Percentiles rank a stretch among this genome's conserved stretches.
Evolutionary conservation across 2,329 filamentous ascomycete species (phyloP).

Genomic region (Neofusicoccum sp.): DNA sequence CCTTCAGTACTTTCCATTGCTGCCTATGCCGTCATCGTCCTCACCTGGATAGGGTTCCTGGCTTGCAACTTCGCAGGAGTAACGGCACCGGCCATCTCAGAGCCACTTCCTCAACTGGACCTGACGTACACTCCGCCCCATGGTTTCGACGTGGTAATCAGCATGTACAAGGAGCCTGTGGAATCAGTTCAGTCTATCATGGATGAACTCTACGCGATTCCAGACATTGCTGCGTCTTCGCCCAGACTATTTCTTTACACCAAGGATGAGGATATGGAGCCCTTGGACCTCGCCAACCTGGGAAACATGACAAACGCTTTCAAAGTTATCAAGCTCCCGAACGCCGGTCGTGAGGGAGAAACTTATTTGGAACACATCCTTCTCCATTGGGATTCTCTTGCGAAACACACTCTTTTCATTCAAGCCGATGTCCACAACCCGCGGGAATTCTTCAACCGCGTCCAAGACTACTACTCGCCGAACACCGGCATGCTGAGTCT

Average conservation of each 20-base stretch:
- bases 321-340: conserved; percentile 30
- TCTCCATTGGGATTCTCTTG: conserved; percentile 24
- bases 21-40: conserved; percentile 1
- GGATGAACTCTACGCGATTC: conserved; percentile 24
- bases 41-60: conserved; percentile 11
- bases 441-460: conserved; percentile 35
- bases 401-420: conserved; percentile 26
- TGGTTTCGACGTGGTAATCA: conserved; percentile 36
- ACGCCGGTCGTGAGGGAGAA: conserved; percentile 27
- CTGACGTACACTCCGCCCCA: conserved; percentile 24
- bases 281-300: conserved; percentile 23
- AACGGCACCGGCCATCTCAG: neutral
- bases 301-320: conserved; percentile 26
- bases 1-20: conserved; percentile 11
- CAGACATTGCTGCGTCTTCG: conserved; percentile 21
- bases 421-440: conserved; percentile 41
- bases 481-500: conserved; percentile 49
- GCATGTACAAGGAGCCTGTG: conserved; percentile 37
- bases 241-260: conserved; percentile 33
- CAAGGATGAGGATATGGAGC: conserved; percentile 27
- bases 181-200: conserved; percentile 28
- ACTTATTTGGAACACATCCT: conserved; percentile 28
- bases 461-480: conserved; percentile 40
- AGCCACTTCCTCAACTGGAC: conserved; percentile 22
- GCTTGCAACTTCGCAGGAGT: conserved; percentile 5